A percentile compares a stretch with the other conserved stretches of the same genome.
Conservation (phyloP, 2,329 filamentous ascomycete species). For the Paecilomyces sp. region DNA sequence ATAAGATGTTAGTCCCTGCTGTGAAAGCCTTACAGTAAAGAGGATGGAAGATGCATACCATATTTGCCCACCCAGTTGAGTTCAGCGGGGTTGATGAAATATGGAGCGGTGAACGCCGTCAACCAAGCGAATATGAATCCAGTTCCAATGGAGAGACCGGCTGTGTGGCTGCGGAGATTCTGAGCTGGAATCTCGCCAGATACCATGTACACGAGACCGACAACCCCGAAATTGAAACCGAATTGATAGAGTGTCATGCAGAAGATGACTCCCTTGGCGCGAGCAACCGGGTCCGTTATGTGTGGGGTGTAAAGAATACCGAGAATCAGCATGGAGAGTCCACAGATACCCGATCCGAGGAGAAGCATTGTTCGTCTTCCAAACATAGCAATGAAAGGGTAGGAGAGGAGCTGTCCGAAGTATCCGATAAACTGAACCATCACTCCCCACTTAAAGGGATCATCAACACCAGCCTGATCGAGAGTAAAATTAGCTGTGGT, state of each 20-base stretch:
- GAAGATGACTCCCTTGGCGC: not conserved
- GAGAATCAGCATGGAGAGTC: not conserved
- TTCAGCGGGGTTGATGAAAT: constrained; percentile 37
- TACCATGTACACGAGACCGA: constrained; percentile 14
- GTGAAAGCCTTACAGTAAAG: not conserved
- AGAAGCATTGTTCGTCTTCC: not conserved
- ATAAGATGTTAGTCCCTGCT: not conserved
- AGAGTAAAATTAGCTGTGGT: not conserved
- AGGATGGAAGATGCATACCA: not conserved
- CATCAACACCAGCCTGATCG: not conserved
- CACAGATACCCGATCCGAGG: not conserved
- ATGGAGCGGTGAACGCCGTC: constrained; percentile 34
- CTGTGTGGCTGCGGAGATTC: constrained; percentile 33
- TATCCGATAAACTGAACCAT: not conserved
- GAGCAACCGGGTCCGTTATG: not conserved
- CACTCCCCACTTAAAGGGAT: not conserved
- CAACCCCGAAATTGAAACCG: constrained; percentile 23
- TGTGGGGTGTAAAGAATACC: not conserved
- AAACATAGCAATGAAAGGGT: not conserved
- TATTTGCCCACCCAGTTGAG: constrained; percentile 27
- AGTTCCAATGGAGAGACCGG: constrained; percentile 30
- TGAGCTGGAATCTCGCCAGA: constrained; percentile 33
- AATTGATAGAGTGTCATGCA: not conserved
- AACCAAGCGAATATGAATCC: constrained; percentile 37
- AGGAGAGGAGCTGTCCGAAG: not conserved